phyloP scores from a whole-genome alignment of 768 basidiomycete genomes.

The Rhodocollybia butyracea region DNA sequence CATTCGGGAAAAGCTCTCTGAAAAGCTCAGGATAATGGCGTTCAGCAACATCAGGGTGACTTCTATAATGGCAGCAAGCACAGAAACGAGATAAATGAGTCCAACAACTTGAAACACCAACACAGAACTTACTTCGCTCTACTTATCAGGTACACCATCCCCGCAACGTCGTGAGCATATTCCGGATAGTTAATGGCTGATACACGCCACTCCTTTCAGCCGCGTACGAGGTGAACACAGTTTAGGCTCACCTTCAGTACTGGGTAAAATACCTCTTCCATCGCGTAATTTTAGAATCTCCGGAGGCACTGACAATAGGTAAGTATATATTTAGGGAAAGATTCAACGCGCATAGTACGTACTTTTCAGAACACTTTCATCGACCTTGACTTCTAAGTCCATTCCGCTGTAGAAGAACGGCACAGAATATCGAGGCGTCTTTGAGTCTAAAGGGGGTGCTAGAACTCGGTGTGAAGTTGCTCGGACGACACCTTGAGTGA shows the following conservation, averaged over 20 bases:
- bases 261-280: background rate
- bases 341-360: background rate
- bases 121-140: conserved; percentile 2
- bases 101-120: background rate
- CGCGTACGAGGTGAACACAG: background rate
- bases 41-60: conserved; percentile 35
- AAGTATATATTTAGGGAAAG: background rate
- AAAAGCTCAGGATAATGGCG: conserved; percentile 51
- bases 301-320: background rate
- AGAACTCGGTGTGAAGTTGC: conserved; percentile 9
- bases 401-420: conserved; percentile 6
- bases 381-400: background rate
- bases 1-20: conserved; percentile 47
- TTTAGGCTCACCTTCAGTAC: conserved; percentile 2
- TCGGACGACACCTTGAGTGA: background rate
- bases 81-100: background rate
- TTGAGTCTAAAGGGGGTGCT: background rate
- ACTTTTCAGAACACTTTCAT: background rate
- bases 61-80: background rate
- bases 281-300: conserved; percentile 8
- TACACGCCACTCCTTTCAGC: background rate
- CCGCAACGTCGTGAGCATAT: background rate
- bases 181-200: conserved; percentile 10
- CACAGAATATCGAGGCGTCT: conserved; percentile 4
- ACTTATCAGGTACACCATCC: conserved; percentile 1